Percentiles rank a stretch among this genome's conserved stretches.
phyloP scores from a whole-genome alignment of 1,284 basidiomycete genomes.

The Pseudozyma flocculosa region DNA sequence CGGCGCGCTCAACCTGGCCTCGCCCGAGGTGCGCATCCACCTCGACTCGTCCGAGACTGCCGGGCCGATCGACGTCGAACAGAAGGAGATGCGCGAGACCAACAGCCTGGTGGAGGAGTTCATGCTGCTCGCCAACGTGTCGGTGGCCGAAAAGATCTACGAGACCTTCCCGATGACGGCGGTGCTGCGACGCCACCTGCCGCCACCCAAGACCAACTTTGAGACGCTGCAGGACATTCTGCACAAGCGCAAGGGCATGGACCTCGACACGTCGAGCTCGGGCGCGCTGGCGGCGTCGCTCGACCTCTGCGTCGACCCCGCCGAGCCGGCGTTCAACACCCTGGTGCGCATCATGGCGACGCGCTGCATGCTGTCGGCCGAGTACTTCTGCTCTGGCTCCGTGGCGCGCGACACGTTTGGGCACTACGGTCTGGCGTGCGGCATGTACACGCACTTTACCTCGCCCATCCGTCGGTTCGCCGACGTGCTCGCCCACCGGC shows the following conservation, averaged over 20 bases:
- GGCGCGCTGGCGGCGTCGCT: slow-evolving; percentile 85
- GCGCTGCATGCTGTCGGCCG: slow-evolving; percentile 94
- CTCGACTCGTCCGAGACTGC: slow-evolving; percentile 87
- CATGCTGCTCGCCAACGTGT: slow-evolving; percentile 96
- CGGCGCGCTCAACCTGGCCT: slow-evolving; percentile 93
- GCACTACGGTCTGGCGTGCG: slow-evolving; percentile 93
- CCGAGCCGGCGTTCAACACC: slow-evolving; percentile 77
- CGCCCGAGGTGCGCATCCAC: slow-evolving; percentile 93
- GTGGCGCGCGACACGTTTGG: slow-evolving; percentile 89
- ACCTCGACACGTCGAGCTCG: slow-evolving; percentile 88
- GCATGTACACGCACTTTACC: slow-evolving; percentile 98
- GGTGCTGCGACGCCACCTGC: slow-evolving; percentile 87
- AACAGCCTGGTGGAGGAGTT: slow-evolving; percentile 98
- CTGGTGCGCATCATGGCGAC: slow-evolving; percentile 99
- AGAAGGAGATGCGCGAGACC: slow-evolving; percentile 88
- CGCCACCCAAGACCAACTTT: slow-evolving; percentile 90
- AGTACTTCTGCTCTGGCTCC: slow-evolving; percentile 95
- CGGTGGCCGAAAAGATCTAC: slow-evolving; percentile 87
- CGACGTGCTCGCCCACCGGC: slow-evolving; percentile 93
- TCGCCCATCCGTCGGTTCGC: slow-evolving; percentile 41
- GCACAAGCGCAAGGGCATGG: slow-evolving; percentile 77
- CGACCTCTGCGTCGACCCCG: slow-evolving; percentile 77
- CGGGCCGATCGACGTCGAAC: slow-evolving; percentile 95
- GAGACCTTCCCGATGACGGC: slow-evolving; percentile 94
- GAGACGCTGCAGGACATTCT: slow-evolving; percentile 94